Percentiles rank a stretch among this genome's conserved stretches.
phyloP scores from a whole-genome alignment of 2,329 filamentous ascomycete species.

The Huntiella omanensis region DNA sequence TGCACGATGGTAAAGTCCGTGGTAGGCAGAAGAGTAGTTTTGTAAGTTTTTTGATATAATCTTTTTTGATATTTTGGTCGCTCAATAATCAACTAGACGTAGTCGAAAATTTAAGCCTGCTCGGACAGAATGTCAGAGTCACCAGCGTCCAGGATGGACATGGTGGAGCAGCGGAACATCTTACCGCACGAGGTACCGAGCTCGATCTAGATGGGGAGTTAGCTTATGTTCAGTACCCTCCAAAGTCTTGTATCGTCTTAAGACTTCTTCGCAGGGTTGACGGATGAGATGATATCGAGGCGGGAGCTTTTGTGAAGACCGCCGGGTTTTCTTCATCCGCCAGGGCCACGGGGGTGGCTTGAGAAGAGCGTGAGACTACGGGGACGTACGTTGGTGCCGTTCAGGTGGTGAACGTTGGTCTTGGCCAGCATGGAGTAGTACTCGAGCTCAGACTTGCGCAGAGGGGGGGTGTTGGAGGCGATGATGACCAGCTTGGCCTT shows the following conservation, averaged over 20 bases:
- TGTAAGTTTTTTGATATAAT: slow-evolving; percentile 2
- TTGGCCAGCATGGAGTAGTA: slow-evolving; percentile 89
- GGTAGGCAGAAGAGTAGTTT: slow-evolving; percentile 1
- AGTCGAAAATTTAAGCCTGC: slow-evolving; percentile 22
- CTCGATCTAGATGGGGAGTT: slow-evolving; percentile 60
- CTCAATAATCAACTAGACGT: slow-evolving; percentile 5
- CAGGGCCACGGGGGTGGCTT: not conserved
- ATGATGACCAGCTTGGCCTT: slow-evolving; percentile 99
- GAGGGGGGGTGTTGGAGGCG: slow-evolving; percentile 81
- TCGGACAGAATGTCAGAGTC: slow-evolving; percentile 93
- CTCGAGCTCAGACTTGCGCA: slow-evolving; percentile 94
- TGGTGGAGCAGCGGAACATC: slow-evolving; percentile 94
- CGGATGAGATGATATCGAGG: not conserved
- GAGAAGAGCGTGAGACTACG: not conserved
- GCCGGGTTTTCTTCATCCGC: slow-evolving; percentile 17
- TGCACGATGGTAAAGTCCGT: not conserved
- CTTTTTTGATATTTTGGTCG: slow-evolving; percentile 5
- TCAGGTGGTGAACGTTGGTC: slow-evolving; percentile 93
- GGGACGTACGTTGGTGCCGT: slow-evolving; percentile 89
- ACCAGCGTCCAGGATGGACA: slow-evolving; percentile 93
- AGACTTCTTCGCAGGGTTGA: slow-evolving; percentile 85
- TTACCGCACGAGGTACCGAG: slow-evolving; percentile 97
- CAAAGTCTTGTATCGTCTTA: slow-evolving; percentile 45
- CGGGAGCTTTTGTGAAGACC: slow-evolving; percentile 12
- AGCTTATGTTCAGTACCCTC: slow-evolving; percentile 51